Evolutionary conservation across 306 rosid genomes (phyloP), one percentile per base, ranked within the genome.

Genomic region (Delonix regia): DNA sequence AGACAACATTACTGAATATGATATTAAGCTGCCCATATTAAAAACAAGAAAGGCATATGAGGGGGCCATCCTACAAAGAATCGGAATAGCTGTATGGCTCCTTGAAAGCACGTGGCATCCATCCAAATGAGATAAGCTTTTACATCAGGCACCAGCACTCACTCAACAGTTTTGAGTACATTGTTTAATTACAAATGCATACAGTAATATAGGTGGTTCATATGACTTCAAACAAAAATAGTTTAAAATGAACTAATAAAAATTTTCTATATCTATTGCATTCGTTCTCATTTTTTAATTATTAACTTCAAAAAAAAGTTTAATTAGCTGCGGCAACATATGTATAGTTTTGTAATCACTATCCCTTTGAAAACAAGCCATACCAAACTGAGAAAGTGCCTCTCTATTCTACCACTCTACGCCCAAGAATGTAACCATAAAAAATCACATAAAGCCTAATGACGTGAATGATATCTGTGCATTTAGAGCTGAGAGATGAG

Each of bases 1-100:
- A 64, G 63, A 78, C 71, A 49, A 47, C 25, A 27, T 61, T 19
- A 6, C 18, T 70, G 41, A 45, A 69, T 73, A 60, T 67, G 36
- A 61, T 57, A 64, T 64, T 64, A 59, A 11, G 38, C 0, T 0
- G 13, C 64, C 64, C 70, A 64, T 34, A 36, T 9, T n/a, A 36
- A 64, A 48, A 34, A n/a, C 6, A 6, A 9, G 60, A 53, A n/a
- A 53, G 28, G 28, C 13, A 18, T 51, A 15, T 3, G 47, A 19
- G 71, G 71, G 51, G 51, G 21, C 71, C 71, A 65, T 11, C 49
- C 49, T 24, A 65, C 5, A 38, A 24, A 38, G 33, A 10, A 65
- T 38, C n/a, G 71, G 33, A 33, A 56, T 8, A 24, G 62, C 33
- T 24, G 33, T 10, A 21, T 19, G 21, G 59, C 59, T 52, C 59